Percentiles rank a stretch among this genome's conserved stretches.
Conservation (phyloP, 192 early-diverging fungal genomes). For the Backusella luteola region DNA sequence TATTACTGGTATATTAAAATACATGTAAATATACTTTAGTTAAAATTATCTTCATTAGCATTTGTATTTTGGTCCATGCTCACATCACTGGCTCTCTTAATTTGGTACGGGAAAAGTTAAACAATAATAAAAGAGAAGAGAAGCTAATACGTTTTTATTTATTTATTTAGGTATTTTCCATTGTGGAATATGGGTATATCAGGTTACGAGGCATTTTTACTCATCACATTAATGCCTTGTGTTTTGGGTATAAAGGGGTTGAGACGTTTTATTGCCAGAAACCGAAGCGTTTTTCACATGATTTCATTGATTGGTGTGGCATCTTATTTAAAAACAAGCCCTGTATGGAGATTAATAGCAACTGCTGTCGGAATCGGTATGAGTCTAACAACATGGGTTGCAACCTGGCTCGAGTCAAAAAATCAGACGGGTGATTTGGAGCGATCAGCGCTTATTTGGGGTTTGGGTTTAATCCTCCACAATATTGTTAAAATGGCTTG, state of each 20-base stretch:
- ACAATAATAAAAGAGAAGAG: not conserved
- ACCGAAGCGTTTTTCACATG: constrained; percentile 55
- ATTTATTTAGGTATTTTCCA: constrained; percentile 72
- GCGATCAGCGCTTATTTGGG: constrained; percentile 61
- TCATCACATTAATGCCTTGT: constrained; percentile 58
- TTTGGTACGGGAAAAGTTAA: constrained; percentile 17
- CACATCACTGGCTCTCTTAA: constrained; percentile 66
- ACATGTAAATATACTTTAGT: not conserved
- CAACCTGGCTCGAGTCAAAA: constrained; percentile 55
- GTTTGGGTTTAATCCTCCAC: constrained; percentile 64
- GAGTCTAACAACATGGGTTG: constrained; percentile 54
- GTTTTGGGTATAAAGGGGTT: constrained; percentile 58
- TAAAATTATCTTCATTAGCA: constrained; percentile 31
- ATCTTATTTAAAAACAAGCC: constrained; percentile 56
- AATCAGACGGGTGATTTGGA: constrained; percentile 57
- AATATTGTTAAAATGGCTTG: constrained; percentile 72
- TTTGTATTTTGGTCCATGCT: constrained; percentile 82
- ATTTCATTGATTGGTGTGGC: constrained; percentile 64
- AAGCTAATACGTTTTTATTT: not conserved
- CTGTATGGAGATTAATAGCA: constrained; percentile 56
- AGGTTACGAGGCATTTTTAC: constrained; percentile 72
- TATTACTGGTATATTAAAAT: constrained; percentile 20
- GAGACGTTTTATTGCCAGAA: constrained; percentile 50
- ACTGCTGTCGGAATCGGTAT: constrained; percentile 60
- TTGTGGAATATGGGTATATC: constrained; percentile 86